Percentiles rank a stretch among this genome's conserved stretches.
These are phyloP conservation scores for Omphalea diandra DNA, from an alignment of 441 rosid genomes.

Conservation along the genomic window DNA sequence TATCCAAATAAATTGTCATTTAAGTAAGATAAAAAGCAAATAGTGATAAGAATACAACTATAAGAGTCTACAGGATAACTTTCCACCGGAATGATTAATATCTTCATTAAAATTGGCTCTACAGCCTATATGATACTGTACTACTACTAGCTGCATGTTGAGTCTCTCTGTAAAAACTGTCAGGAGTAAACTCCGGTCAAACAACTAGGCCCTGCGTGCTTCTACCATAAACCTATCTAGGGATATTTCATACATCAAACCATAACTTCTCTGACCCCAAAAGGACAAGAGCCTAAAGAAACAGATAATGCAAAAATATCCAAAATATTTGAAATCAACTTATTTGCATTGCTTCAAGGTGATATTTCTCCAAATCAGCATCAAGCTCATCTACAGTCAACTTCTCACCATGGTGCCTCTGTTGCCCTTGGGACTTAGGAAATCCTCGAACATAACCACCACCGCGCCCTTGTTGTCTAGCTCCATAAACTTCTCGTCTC, in stretches of 20 bases:
- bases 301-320: background rate
- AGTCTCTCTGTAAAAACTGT: background rate
- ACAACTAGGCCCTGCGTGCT: background rate
- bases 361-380: slow-evolving; percentile 77
- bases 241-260: background rate
- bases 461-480: slow-evolving; percentile 42
- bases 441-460: slow-evolving; percentile 35
- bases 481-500: slow-evolving; percentile 5
- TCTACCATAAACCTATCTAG: background rate
- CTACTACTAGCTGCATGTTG: too few species aligned
- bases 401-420: slow-evolving; percentile 50
- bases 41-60: background rate
- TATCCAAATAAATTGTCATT: too few species aligned
- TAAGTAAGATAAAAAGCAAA: too few species aligned
- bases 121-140: background rate
- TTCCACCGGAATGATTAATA: background rate
- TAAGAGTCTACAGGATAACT: background rate
- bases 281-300: background rate
- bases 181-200: background rate
- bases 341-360: slow-evolving; percentile 55
- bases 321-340: slow-evolving; percentile 29
- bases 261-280: background rate
- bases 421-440: slow-evolving; percentile 51
- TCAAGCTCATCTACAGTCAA: slow-evolving; percentile 79
- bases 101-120: background rate